Conservation (phyloP, 495 filamentous ascomycete genomes). For the Cercophora newfieldiana region DNA sequence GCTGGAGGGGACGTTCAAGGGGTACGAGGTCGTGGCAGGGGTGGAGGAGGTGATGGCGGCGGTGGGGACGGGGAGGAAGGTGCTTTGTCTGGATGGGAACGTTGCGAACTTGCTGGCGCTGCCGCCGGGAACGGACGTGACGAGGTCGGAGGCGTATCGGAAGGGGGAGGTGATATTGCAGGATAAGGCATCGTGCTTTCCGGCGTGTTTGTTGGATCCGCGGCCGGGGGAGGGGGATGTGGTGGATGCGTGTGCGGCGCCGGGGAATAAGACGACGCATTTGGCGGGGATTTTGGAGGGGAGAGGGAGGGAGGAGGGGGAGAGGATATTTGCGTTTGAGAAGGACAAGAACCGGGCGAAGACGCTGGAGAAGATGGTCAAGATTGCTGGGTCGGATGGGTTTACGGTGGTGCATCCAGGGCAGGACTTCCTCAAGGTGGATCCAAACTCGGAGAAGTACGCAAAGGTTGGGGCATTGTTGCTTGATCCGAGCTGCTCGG, state of each 20-base stretch:
- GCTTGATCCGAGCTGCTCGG: constrained; percentile 91
- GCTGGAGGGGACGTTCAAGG: constrained; percentile 65
- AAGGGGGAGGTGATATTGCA: constrained; percentile 82
- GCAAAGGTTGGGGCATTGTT: constrained; percentile 70
- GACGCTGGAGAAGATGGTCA: constrained; percentile 80
- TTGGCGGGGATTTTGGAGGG: constrained; percentile 67
- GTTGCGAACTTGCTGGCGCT: constrained; percentile 83
- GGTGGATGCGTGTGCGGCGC: constrained; percentile 88
- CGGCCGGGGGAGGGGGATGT: constrained; percentile 63
- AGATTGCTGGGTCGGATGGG: constrained; percentile 64
- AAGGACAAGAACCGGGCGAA: constrained; percentile 64
- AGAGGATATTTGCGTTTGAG: constrained; percentile 67
- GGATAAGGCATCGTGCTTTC: constrained; percentile 96
- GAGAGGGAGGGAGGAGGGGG: constrained; percentile 1
- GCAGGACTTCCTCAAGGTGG: constrained; percentile 75
- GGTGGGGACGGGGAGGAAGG: constrained; percentile 24
- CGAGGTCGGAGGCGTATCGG: constrained; percentile 67
- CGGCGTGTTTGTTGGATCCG: constrained; percentile 77
- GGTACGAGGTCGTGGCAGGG: constrained; percentile 50
- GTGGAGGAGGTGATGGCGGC: constrained; percentile 45
- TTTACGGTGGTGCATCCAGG: constrained; percentile 65
- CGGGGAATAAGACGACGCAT: constrained; percentile 97
- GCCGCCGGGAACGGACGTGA: constrained; percentile 65
- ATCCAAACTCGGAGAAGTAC: constrained; percentile 55
- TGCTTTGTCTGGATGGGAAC: constrained; percentile 65